These are phyloP conservation scores for Fusarium equiseti DNA, from an alignment of 2,329 filamentous ascomycete species.

Conservation along the genomic window DNA sequence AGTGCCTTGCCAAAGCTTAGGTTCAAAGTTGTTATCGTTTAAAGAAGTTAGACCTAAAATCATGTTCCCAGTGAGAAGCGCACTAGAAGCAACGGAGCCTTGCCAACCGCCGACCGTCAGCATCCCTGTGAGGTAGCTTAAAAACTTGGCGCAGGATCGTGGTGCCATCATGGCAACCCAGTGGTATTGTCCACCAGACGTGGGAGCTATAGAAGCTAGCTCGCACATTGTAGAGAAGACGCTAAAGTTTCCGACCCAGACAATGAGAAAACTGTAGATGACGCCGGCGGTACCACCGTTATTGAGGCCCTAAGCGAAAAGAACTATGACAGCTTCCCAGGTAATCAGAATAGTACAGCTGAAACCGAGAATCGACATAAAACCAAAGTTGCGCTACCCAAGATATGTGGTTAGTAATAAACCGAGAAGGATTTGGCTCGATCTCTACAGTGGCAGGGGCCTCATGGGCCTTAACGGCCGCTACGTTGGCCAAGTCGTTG, in stretches of 20 bases:
- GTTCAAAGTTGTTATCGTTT: conserved; percentile 23
- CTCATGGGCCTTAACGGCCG: background rate
- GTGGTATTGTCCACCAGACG: conserved; percentile 36
- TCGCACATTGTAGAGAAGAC: conserved; percentile 39
- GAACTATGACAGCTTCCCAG: conserved; percentile 43
- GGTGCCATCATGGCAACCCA: conserved; percentile 41
- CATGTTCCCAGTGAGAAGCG: conserved; percentile 42
- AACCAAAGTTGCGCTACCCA: conserved; percentile 42
- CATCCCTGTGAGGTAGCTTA: conserved; percentile 44
- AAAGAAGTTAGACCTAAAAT: conserved; percentile 39
- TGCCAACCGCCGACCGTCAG: conserved; percentile 44
- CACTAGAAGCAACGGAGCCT: conserved; percentile 35
- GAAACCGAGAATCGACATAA: conserved; percentile 41
- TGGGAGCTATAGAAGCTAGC: conserved; percentile 38
- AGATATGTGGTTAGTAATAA: background rate
- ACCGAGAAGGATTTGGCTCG: background rate
- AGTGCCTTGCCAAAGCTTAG: conserved; percentile 45
- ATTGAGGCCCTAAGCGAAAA: conserved; percentile 36
- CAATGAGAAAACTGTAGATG: conserved; percentile 64
- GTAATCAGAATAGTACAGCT: conserved; percentile 43
- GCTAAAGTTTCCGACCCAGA: conserved; percentile 58
- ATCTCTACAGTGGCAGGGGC: background rate
- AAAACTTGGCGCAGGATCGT: conserved; percentile 45
- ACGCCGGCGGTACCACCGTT: conserved; percentile 52
- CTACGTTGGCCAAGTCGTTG: background rate